Evolutionary conservation across 148 eudicot genomes (phyloP), one percentile per base, ranked within the genome.

Genomic region (Selenicereus undatus): DNA sequence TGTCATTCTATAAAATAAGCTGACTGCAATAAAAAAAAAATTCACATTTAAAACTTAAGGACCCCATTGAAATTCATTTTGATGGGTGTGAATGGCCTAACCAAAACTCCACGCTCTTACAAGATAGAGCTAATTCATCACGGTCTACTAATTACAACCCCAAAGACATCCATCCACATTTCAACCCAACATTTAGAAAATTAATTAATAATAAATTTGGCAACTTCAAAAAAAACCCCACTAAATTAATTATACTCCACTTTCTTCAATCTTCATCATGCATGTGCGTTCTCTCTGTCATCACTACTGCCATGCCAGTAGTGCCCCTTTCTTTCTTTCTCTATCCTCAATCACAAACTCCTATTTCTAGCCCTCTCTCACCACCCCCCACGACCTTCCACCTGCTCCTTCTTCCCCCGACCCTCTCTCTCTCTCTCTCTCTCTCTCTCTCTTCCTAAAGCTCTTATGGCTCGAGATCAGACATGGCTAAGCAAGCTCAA

Each of bases 401-500:
- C 73, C 62, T 79, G 26, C 62, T 79, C 56, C 30, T 30, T 4
- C n/a, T 21, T 32, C 69, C 32, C 58, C 60, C 76, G 3, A 3
- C 45, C 30, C 74, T 36, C 76, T 52, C 72, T 75, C 82, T 13
- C 75, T 22, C n/a, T 35, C 39, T 11, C 14, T 11, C n/a, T 36
- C 76, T 52, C 72, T 75, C 82, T 13, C 75, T 22, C n/a, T 35
- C 39, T 11, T 11, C 32, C 32, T 2, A 32, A 32, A 32, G 1
- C 32, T 32, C 32, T 32, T 32, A 92, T 92, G 97, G 90, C 89
- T 11, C 85, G 88, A 29, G 90, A 93, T 75, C 75, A 78, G 75
- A 91, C 93, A 43, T 93, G 94, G 97, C 81, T 93, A 5, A 76
- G 71, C 82, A 93, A 88, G 84, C 90, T 93, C 11, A 90, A 88